phyloP scores from a whole-genome alignment of 2,329 filamentous ascomycete species.

The Aspergillus transmontanensis region DNA sequence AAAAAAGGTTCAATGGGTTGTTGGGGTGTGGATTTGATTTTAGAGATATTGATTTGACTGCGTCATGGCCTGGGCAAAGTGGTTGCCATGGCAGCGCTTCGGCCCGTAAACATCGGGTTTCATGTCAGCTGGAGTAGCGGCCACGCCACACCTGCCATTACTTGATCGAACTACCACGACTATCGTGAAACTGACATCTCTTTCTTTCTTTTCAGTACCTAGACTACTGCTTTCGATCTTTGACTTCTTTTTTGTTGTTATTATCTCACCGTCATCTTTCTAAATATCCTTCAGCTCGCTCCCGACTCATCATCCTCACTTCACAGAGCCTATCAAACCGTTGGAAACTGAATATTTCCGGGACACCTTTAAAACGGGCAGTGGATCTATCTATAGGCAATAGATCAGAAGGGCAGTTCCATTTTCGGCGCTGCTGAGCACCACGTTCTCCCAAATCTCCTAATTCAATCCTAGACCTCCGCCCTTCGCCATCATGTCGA shows the following conservation, averaged over 20 bases:
- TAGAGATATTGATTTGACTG: not conserved
- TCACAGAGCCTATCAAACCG: not conserved
- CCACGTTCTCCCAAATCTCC: constrained; percentile 25
- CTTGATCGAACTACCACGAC: constrained; percentile 11
- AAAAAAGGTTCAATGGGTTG: not conserved
- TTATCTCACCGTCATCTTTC: not conserved
- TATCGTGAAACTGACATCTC: constrained; percentile 17
- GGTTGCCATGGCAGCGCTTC: constrained; percentile 43
- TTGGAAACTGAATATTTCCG: constrained; percentile 11
- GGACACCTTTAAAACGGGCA: constrained; percentile 3
- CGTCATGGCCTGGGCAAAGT: not conserved
- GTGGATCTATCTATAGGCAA: constrained; percentile 22
- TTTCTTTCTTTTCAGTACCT: constrained; percentile 21
- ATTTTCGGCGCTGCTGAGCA: constrained; percentile 14
- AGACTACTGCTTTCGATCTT: constrained; percentile 9
- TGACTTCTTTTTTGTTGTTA: constrained; percentile 2
- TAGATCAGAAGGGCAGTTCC: constrained; percentile 18
- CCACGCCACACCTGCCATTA: constrained; percentile 5
- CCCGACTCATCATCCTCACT: not conserved
- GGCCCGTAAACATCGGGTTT: constrained; percentile 37
- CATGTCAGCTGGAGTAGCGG: constrained; percentile 20
- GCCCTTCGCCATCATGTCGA: constrained; percentile 34
- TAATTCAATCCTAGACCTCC: constrained; percentile 8
- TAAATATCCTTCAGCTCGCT: not conserved
- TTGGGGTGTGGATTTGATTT: not conserved